phyloP scores from a whole-genome alignment of 2,329 filamentous ascomycete species.

The Phialemonium atrogriseum region DNA sequence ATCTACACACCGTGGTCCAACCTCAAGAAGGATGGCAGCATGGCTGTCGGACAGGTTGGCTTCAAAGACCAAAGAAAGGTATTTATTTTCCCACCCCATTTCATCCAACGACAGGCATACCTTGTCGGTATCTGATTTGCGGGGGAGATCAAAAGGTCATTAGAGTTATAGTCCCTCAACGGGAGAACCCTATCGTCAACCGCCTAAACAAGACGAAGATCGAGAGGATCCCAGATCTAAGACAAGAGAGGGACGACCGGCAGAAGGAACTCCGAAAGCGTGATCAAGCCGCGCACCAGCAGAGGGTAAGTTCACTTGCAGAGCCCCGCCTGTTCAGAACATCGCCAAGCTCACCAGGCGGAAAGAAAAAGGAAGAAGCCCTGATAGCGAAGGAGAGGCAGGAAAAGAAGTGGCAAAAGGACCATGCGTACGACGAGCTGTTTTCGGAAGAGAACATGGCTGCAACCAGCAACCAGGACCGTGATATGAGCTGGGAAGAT shows the following conservation, averaged over 20 bases:
- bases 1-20: constrained; percentile 98
- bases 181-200: constrained; percentile 89
- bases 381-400: constrained; percentile 69
- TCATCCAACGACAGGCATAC: too few relatives aligned
- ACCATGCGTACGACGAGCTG: constrained; percentile 95
- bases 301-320: constrained; percentile 54
- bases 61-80: constrained; percentile 84
- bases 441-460: constrained; percentile 78
- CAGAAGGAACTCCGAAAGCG: constrained; percentile 62
- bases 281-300: constrained; percentile 55
- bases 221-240: constrained; percentile 79
- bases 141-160: too few relatives aligned
- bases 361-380: constrained; percentile 75
- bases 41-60: constrained; percentile 90
- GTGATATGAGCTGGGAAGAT: constrained; percentile 68
- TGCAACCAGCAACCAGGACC: constrained; percentile 75
- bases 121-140: too few relatives aligned
- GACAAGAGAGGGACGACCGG: constrained; percentile 71
- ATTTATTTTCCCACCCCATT: too few relatives aligned
- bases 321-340: too few relatives aligned
- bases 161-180: constrained; percentile 66
- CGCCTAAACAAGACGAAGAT: constrained; percentile 95
- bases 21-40: constrained; percentile 87
- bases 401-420: constrained; percentile 87
- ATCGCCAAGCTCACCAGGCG: too few relatives aligned